Evolutionary conservation across 164 flowering plant genomes (phyloP), one percentile per base, ranked within the genome.

Genomic region (Macadamia tetraphylla): DNA sequence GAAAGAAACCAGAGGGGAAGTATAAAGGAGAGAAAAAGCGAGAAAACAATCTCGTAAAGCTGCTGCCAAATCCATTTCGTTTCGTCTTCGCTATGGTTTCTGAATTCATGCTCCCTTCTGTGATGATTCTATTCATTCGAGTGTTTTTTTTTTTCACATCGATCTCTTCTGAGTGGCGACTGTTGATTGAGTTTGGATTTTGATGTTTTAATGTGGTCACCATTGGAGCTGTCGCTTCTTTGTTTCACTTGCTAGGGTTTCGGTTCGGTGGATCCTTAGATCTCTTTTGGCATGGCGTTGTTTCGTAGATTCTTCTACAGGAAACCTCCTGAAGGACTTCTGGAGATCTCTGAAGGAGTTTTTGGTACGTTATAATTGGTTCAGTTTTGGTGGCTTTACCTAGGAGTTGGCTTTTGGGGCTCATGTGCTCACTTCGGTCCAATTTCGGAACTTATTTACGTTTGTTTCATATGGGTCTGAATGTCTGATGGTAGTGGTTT

Each of bases 321-420:
- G 71, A 85, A 83, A 59, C 87, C 87, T 43, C 89, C 87, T 1
- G 89, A 85, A 61, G 84, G 84, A 62, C 84, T 85, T 58, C 81
- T 85, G 29, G 89, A 85, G 80, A 83, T 85, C 77, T 77, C 78
- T n/a, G 89, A 85, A 73, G 67, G 84, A 71, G 83, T 84, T 70
- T 82, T 77, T 52, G 85, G 88, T 82, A 73, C 13, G 80, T 68
- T 23, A 11, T 40, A 35, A 35, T 35, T 35, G 40, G 40, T 35
- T 35, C 40, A 35, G 40, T 35, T 35, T 35, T 35, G 5, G 40
- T 35, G 5, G 5, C 3, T 35, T 35, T 5, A 35, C 40, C 40
- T 35, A 35, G 40, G 40, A 35, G 3, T 35, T 35, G 40, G 3
- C 40, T 35, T 35, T 35, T 35, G 3, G 40, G 40, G 40, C 40